A percentile compares a stretch with the other conserved stretches of the same genome.
These are phyloP conservation scores for Pichia sp. DNA, from an alignment of 1,139 yeast species.

Conservation along the genomic window DNA sequence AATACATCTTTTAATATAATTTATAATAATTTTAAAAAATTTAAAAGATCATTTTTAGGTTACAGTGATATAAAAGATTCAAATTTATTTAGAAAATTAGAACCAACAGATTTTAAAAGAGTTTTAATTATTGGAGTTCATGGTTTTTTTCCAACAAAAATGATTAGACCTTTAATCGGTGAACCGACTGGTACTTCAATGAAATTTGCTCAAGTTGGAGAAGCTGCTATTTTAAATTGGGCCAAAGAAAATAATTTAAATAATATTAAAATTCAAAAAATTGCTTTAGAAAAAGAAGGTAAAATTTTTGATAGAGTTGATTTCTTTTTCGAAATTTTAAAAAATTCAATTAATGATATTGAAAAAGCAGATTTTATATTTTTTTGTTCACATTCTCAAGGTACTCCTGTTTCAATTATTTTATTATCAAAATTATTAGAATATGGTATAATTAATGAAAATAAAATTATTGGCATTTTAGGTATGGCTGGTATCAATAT, in stretches of 20 bases:
- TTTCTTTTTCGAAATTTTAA: constrained; percentile 65
- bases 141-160: constrained; percentile 87
- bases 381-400: constrained; percentile 93
- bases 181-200: constrained; percentile 91
- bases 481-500: constrained; percentile 96
- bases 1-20: constrained; percentile 17
- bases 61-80: constrained; percentile 9
- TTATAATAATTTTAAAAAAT: constrained; percentile 14
- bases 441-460: constrained; percentile 52
- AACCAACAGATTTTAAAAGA: constrained; percentile 33
- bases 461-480: constrained; percentile 60
- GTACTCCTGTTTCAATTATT: constrained; percentile 85
- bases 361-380: constrained; percentile 77
- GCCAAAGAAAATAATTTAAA: constrained; percentile 50
- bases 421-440: constrained; percentile 66
- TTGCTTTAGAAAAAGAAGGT: constrained; percentile 92
- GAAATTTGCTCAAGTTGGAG: constrained; percentile 84
- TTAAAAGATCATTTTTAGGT: constrained; percentile 16
- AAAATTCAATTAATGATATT: constrained; percentile 65
- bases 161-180: constrained; percentile 81
- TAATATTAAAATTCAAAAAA: constrained; percentile 68
- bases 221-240: constrained; percentile 66
- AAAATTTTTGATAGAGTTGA: constrained; percentile 80
- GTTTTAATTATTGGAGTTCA: constrained; percentile 87
- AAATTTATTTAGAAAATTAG: constrained; percentile 28